Base-by-base conservation (phyloP, 495 filamentous ascomycete genomes). In the Xylaria venustula region DNA sequence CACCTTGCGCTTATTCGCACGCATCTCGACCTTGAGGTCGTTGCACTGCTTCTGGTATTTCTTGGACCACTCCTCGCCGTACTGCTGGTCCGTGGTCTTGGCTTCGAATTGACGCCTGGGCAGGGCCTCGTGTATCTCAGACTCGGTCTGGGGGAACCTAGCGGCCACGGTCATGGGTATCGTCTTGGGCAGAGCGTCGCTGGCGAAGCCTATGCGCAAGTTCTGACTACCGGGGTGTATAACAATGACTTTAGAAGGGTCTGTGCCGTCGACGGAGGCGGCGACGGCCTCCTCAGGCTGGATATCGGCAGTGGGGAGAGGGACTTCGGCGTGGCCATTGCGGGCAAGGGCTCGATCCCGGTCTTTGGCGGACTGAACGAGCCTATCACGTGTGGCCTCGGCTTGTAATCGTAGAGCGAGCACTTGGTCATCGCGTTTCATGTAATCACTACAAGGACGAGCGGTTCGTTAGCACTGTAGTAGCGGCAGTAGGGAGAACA, bases 221-320 rank as follows among this genome's bases (percentile, higher is more conserved):
- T 98, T 98, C 76, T 98, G 94, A 69, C 92, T 97, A n/a, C 94
- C 94, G n/a, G 93, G 84, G 71, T 98, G 94, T 56, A 98, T 90
- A 34, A 98, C 89, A 69, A 98, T 93, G 54, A 97, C 88, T 71
- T 95, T 97, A 9, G 92, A 93, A 3, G 81, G 73, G 37, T 91
- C 91, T 59, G 84, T 73, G n/a, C 81, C 73, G 60, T 89, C 84
- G 46, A 85, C 80, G 7, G 83, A 79, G 4, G 80, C 67, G 12
- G 84, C 80, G 14, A 81, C 82, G 42, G 79, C 84, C 50, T 84
- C 86, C 14, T 85, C 84, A 11, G 78, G 83, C 25, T 75, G 79
- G 11, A 78, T 76, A 48, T 90, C 88, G 32, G 87, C 83, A 49
- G 81, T 71, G 12, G 77, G 75, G 7, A 78, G 71, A 0, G 80